Conservation (phyloP, 208 protist species). For the Acanthamoeba lenticulata region DNA sequence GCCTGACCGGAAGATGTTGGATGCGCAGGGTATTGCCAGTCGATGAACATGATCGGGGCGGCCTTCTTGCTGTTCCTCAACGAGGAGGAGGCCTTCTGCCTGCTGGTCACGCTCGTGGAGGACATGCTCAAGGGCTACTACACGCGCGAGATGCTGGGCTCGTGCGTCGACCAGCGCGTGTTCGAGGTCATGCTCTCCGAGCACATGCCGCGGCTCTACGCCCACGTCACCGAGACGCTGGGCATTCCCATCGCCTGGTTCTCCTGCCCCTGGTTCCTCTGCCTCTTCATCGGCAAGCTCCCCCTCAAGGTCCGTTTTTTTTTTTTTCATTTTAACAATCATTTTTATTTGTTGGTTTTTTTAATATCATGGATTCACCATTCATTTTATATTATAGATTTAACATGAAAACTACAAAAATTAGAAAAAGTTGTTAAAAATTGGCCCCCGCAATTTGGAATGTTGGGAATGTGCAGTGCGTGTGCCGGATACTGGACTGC, state of each 20-base stretch:
- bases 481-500: constrained; percentile 50
- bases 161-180: constrained; percentile 52
- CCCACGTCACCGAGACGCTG: not conserved
- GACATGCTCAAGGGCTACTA: constrained; percentile 73
- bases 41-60: constrained; percentile 80
- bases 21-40: not conserved
- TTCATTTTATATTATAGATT: not conserved
- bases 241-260: constrained; percentile 2
- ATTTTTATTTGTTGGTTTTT: too few relatives aligned
- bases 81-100: constrained; percentile 86
- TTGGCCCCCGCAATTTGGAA: not conserved
- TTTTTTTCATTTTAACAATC: too few relatives aligned
- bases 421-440: too few relatives aligned
- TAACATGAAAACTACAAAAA: too few relatives aligned
- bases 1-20: too few relatives aligned
- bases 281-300: constrained; percentile 78
- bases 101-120: constrained; percentile 79
- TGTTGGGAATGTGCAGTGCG: constrained; percentile 35
- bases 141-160: constrained; percentile 56
- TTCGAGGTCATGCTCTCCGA: constrained; percentile 48
- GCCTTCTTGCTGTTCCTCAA: constrained; percentile 73
- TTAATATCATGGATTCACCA: not conserved
- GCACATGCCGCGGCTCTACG: not conserved
- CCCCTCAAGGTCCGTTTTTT: constrained; percentile 44
- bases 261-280: constrained; percentile 79